phyloP scores from a whole-genome alignment of 2,329 filamentous ascomycete genomes.

The Curvularia hawaiiensis region DNA sequence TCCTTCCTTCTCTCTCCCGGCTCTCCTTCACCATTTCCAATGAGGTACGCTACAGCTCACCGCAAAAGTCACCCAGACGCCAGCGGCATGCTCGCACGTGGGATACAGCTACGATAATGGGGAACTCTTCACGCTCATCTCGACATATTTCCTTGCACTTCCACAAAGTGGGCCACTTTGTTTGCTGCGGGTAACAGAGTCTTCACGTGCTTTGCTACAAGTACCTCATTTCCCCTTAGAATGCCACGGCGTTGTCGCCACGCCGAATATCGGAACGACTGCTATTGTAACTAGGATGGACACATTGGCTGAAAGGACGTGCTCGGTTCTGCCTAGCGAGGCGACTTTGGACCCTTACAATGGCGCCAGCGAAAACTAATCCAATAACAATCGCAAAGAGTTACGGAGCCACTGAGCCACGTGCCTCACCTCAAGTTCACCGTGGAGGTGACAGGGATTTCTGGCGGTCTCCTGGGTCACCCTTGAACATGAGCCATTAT shows the following conservation, averaged over 20 bases:
- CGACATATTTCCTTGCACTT: not conserved
- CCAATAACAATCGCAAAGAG: not conserved
- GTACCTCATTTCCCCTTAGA: too few relatives aligned
- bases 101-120: too few relatives aligned
- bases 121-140: not conserved
- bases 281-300: not conserved
- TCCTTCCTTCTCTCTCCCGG: too few relatives aligned
- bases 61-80: too few relatives aligned
- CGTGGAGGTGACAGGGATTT: not conserved
- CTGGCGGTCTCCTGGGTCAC: not conserved
- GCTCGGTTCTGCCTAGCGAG: not conserved
- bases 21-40: too few relatives aligned
- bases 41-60: too few relatives aligned
- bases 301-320: not conserved
- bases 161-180: not conserved
- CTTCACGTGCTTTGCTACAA: too few relatives aligned
- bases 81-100: too few relatives aligned
- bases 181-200: not conserved
- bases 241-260: not conserved
- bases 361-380: not conserved
- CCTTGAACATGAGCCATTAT: not conserved
- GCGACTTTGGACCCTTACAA: not conserved
- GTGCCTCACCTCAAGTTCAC: not conserved
- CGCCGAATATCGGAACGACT: not conserved
- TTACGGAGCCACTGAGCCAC: not conserved